A percentile compares a stretch with the other conserved stretches of the same genome.
These are phyloP conservation scores for Brassica incana DNA, from an alignment of 345 rosid species.

Conservation along the genomic window DNA sequence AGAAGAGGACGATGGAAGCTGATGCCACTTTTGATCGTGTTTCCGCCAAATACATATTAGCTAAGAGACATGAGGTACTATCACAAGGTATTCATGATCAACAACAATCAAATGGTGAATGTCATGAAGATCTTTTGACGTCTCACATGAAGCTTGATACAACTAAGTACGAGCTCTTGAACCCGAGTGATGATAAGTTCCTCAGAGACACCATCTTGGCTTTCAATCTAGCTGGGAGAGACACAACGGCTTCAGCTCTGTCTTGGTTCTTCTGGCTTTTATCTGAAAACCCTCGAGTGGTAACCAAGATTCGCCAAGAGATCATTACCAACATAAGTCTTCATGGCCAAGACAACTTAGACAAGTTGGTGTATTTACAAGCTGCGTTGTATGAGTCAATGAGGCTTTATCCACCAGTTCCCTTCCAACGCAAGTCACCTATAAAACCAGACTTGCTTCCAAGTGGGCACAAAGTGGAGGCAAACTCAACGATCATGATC, in stretches of 20 bases:
- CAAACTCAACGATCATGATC: slow-evolving; percentile 12
- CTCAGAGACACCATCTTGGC: slow-evolving; percentile 45
- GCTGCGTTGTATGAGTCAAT: slow-evolving; percentile 37
- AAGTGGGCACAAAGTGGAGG: slow-evolving; percentile 29
- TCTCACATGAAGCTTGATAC: neutral
- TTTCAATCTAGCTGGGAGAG: slow-evolving; percentile 47
- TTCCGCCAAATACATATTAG: slow-evolving; percentile 19
- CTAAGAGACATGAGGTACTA: slow-evolving; percentile 38
- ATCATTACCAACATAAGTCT: neutral
- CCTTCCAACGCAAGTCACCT: slow-evolving; percentile 6
- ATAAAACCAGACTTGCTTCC: slow-evolving; percentile 31
- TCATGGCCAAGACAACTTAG: neutral
- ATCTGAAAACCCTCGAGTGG: slow-evolving; percentile 35
- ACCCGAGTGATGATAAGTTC: slow-evolving; percentile 33
- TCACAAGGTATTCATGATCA: neutral
- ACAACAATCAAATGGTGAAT: neutral
- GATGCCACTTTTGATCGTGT: slow-evolving; percentile 17
- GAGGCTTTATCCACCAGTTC: slow-evolving; percentile 39
- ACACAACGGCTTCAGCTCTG: slow-evolving; percentile 14
- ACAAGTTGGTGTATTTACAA: slow-evolving; percentile 36
- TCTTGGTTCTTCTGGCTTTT: slow-evolving; percentile 52
- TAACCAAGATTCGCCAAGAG: slow-evolving; percentile 31
- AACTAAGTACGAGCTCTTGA: neutral
- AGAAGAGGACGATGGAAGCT: slow-evolving; percentile 42
- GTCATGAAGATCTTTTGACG: slow-evolving; percentile 3